Evolutionary conservation across 2,329 filamentous ascomycete species (phyloP).

Genomic region (Emmonsiellopsis sp.): DNA sequence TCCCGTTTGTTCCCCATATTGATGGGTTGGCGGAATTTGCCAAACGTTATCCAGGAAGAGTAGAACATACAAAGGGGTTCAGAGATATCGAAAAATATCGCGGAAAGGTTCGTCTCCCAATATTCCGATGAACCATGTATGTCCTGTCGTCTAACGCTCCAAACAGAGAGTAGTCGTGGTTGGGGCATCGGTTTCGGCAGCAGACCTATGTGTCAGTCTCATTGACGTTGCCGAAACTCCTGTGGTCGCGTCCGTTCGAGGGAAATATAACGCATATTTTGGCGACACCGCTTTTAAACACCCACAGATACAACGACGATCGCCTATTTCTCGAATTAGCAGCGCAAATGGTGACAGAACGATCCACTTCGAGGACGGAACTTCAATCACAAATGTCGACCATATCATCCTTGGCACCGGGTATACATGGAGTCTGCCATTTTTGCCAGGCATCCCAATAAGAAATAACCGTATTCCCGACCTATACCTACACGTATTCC

Average conservation of each 20-base stretch:
- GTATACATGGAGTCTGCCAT: conserved; percentile 76
- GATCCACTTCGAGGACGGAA: conserved; percentile 57
- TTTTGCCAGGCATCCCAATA: conserved; percentile 44
- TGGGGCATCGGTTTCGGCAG: conserved; percentile 72
- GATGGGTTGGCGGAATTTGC: conserved; percentile 52
- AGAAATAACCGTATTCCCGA: conserved; percentile 61
- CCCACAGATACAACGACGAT: conserved; percentile 38
- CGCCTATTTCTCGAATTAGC: conserved; percentile 43
- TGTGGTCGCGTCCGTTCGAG: conserved; percentile 53
- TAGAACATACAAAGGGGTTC: conserved; percentile 72
- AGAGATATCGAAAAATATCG: conserved; percentile 53
- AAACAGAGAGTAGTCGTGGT: conserved; percentile 69
- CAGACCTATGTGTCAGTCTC: conserved; percentile 74
- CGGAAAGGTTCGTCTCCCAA: conserved; percentile 22
- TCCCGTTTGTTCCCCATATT: conserved; percentile 57
- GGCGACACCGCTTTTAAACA: conserved; percentile 45
- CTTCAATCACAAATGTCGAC: conserved; percentile 58
- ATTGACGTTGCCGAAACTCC: conserved; percentile 47
- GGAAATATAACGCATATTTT: conserved; percentile 36
- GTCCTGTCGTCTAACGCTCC: background rate
- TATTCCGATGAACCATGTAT: background rate
- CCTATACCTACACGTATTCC: conserved; percentile 70
- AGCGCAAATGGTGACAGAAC: conserved; percentile 36
- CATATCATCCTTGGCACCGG: conserved; percentile 78
- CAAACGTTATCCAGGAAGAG: conserved; percentile 45